Conservation (phyloP, 108 stramenopile species). For the Skeletonema menzelii region DNA sequence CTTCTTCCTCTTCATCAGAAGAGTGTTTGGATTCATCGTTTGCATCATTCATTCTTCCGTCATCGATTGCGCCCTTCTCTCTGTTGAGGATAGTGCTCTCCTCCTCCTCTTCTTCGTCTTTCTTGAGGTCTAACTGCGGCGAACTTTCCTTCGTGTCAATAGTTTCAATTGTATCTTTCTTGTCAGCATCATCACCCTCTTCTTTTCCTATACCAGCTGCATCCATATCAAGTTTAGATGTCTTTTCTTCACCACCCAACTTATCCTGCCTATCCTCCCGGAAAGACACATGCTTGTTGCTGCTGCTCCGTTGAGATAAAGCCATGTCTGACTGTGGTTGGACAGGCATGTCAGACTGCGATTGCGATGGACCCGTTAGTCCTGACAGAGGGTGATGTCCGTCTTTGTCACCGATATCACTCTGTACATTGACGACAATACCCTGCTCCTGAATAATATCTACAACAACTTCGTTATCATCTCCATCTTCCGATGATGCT, state of each 20-base stretch:
- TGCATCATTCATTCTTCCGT: background rate
- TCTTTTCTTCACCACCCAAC: background rate
- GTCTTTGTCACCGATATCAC: background rate
- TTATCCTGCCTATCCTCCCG: background rate
- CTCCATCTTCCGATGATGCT: background rate
- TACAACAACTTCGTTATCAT: background rate
- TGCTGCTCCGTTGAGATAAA: background rate
- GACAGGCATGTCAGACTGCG: background rate
- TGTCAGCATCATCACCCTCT: background rate
- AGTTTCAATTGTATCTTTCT: background rate
- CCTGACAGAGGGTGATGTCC: background rate
- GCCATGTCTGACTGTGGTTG: background rate
- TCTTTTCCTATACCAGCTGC: background rate
- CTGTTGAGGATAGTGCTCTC: background rate
- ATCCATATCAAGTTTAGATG: background rate
- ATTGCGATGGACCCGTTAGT: background rate
- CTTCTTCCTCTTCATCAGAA: background rate
- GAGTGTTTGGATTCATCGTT: background rate
- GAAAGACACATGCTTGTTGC: background rate
- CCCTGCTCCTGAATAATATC: background rate
- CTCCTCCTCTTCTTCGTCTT: background rate
- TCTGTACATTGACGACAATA: background rate
- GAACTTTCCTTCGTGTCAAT: background rate
- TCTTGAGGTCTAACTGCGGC: background rate
- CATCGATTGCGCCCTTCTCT: background rate